These are phyloP conservation scores for Saccharomycopsis fodiens DNA, from an alignment of 805 yeast genomes.

Conservation along the genomic window DNA sequence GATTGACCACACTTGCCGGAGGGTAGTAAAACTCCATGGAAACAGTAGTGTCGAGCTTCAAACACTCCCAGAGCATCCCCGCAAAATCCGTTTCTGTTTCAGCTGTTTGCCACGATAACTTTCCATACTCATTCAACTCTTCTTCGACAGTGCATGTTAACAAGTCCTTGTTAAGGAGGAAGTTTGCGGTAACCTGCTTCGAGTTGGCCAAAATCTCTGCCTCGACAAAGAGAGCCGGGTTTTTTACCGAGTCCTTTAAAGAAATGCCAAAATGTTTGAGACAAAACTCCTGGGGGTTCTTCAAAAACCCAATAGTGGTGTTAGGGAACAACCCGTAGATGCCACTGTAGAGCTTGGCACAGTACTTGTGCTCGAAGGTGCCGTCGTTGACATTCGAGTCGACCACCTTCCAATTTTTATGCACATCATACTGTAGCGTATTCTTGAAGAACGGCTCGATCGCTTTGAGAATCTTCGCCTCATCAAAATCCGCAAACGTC, in stretches of 20 bases:
- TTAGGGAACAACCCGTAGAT: slow-evolving; percentile 20
- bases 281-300: slow-evolving; percentile 11
- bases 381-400: slow-evolving; percentile 2
- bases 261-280: slow-evolving; percentile 3
- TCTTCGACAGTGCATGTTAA: slow-evolving; percentile 11
- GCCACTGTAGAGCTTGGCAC: slow-evolving; percentile 10
- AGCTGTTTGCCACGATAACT: slow-evolving; percentile 2
- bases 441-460: not conserved
- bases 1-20: slow-evolving; percentile 13
- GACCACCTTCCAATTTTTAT: slow-evolving; percentile 8
- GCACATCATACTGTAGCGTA: not conserved
- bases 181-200: slow-evolving; percentile 4
- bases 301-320: slow-evolving; percentile 6
- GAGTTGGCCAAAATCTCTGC: slow-evolving; percentile 11
- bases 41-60: slow-evolving; percentile 16
- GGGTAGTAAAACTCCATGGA: slow-evolving; percentile 16
- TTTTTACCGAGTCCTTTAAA: slow-evolving; percentile 8
- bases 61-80: slow-evolving; percentile 17
- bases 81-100: not conserved
- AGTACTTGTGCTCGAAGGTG: slow-evolving; percentile 2
- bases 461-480: not conserved
- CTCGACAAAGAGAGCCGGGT: slow-evolving; percentile 12
- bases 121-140: slow-evolving; percentile 5
- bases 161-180: slow-evolving; percentile 13
- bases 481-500: slow-evolving; percentile 2